Percentiles rank a stretch among this genome's conserved stretches.
Evolutionary conservation across 169 alveolate species (phyloP).

Genomic region (Plasmodium blacklocki): DNA sequence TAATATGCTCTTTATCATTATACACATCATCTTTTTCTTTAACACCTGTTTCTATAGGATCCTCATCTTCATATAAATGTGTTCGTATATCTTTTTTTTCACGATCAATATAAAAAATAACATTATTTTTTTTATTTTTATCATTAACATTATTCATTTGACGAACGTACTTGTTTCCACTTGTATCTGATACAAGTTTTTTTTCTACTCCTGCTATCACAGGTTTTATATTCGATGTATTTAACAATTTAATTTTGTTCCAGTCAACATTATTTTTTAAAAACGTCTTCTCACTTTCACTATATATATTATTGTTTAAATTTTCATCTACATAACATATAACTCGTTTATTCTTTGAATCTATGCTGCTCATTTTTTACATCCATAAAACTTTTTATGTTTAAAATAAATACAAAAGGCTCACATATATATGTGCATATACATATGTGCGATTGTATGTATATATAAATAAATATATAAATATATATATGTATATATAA

Average conservation of each 20-base stretch:
- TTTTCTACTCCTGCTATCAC: background rate
- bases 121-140: no score
- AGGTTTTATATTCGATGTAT: background rate
- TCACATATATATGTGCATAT: no score
- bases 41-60: background rate
- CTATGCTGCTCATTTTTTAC: conserved; percentile 24
- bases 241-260: conserved; percentile 30
- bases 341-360: conserved; percentile 25
- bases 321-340: conserved; percentile 31
- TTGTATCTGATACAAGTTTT: background rate
- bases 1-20: background rate
- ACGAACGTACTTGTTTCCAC: background rate
- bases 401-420: background rate
- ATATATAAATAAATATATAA: no score
- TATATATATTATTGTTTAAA: conserved; percentile 24
- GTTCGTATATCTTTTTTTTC: no score
- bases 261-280: conserved; percentile 54
- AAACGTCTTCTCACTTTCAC: conserved; percentile 46
- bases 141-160: no score
- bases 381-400: background rate
- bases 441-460: no score
- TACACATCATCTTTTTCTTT: background rate
- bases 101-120: no score
- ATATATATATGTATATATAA: no score
- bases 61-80: no score